Base-by-base conservation (phyloP, 1,284 basidiomycete genomes). In the Cystobasidium pallidum region DNA sequence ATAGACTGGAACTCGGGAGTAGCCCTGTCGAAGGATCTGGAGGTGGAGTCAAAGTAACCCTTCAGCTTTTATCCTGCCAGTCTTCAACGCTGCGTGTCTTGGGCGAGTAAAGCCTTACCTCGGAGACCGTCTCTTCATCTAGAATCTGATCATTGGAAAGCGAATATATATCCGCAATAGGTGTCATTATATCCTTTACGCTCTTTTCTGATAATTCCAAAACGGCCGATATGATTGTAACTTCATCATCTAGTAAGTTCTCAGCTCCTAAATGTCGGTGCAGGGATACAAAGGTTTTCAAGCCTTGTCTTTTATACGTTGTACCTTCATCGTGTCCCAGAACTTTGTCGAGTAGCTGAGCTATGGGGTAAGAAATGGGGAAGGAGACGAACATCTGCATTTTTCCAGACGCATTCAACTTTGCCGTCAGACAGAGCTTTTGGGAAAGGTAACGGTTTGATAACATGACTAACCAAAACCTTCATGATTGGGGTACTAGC, bases 1-100 rank as follows among this genome's bases (percentile, higher is more conserved):
- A 79, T 97, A 91, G 0, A 99, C 86, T 0, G 95, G 95, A 76
- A 98, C 92, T 28, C 95, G 88, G 1, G 93, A 96, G 80, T 97
- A 97, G 0, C 95, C 95, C 72, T 79, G 79, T 36, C 80, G 75
- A 32, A 82, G 79, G 32, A 82, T 77, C 89, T 92, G 19, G 86
- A 80, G 19, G 90, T 80, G 64, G 87, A 89, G 45, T 49, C 2
- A 47, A 21, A 13, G 26, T 45, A 39, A 13, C 36, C 6, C 6
- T 13, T 39, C 36, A 39, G 36, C 36, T 13, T 39, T n/a, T n/a
- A n/a, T n/a, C n/a, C n/a, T 39, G 36, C 7, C 36, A 7, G 36
- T 39, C 36, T 7, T 13, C 6, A 6, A 13, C 36, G 36, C 7
- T 39, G 36, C 36, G 55, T 24, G 43, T 34, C 10, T 15, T n/a